Evolutionary conservation across 495 filamentous ascomycete species (phyloP).

Genomic region (Neurospora sp.): DNA sequence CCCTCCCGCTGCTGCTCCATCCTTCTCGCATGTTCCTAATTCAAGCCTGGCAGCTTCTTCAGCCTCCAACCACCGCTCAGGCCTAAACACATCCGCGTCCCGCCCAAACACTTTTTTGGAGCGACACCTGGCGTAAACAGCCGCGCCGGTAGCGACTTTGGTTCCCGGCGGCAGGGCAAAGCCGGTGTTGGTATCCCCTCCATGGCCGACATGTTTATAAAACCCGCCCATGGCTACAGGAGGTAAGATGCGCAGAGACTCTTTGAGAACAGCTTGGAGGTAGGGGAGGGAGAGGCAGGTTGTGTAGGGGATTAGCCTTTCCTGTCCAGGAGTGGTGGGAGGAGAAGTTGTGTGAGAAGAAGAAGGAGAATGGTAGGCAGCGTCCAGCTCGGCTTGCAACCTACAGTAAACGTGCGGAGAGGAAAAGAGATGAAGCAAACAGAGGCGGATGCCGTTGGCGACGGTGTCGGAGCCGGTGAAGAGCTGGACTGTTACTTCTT

Average conservation of each 20-base stretch:
- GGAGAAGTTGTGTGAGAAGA: slow-evolving; percentile 12
- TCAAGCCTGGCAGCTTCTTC: slow-evolving; percentile 4
- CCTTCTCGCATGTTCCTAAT: background rate
- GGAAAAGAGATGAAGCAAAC: slow-evolving; percentile 43
- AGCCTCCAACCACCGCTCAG: slow-evolving; percentile 34
- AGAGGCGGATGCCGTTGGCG: slow-evolving; percentile 44
- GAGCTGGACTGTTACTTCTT: slow-evolving; percentile 34
- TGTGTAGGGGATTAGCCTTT: slow-evolving; percentile 24
- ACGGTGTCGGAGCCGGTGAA: slow-evolving; percentile 60
- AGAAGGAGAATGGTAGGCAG: slow-evolving; percentile 8
- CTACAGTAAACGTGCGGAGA: slow-evolving; percentile 36
- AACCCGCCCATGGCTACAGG: slow-evolving; percentile 34
- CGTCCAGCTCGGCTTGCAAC: slow-evolving; percentile 49
- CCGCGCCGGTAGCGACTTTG: slow-evolving; percentile 15
- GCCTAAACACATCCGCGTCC: slow-evolving; percentile 27
- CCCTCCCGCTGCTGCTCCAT: background rate
- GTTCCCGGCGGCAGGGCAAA: slow-evolving; percentile 19
- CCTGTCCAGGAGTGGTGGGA: slow-evolving; percentile 25
- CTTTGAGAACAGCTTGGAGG: slow-evolving; percentile 36
- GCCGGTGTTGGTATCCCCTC: slow-evolving; percentile 18
- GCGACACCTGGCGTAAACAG: slow-evolving; percentile 3
- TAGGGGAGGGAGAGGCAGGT: slow-evolving; percentile 33
- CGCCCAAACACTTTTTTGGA: slow-evolving; percentile 6
- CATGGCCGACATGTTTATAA: slow-evolving; percentile 24
- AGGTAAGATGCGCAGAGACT: slow-evolving; percentile 35